A percentile compares a stretch with the other conserved stretches of the same genome.
Conservation (phyloP, 257 asterid species). For the Osmanthus fragrans region DNA sequence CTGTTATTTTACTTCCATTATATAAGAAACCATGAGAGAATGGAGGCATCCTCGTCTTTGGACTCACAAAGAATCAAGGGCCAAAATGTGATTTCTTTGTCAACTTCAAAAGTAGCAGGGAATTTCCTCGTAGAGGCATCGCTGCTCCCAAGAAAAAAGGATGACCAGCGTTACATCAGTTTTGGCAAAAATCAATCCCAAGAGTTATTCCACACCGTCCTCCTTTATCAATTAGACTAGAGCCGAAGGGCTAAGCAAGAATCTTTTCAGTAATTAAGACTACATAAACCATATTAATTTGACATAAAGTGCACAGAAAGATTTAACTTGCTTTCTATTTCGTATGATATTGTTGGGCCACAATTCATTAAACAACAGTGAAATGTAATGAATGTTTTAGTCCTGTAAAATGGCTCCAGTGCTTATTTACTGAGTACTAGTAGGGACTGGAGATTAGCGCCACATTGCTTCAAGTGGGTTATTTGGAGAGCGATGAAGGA, state of each 20-base stretch:
- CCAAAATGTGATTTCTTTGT: background rate
- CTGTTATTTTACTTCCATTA: background rate
- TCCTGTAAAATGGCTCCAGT: background rate
- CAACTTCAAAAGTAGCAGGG: slow-evolving; percentile 11
- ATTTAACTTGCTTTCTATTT: slow-evolving; percentile 8
- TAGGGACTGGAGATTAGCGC: background rate
- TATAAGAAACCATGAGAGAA: background rate
- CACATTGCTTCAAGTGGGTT: background rate
- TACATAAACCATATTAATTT: background rate
- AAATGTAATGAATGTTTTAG: background rate
- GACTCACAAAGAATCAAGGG: slow-evolving; percentile 11
- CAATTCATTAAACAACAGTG: background rate
- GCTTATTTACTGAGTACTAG: background rate
- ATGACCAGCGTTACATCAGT: slow-evolving; percentile 1
- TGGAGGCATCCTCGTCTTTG: slow-evolving; percentile 14
- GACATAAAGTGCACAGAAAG: slow-evolving; percentile 8
- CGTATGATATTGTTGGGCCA: slow-evolving; percentile 5
- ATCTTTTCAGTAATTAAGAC: slow-evolving; percentile 2
- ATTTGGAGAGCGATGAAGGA: background rate
- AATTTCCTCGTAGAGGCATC: slow-evolving; percentile 13
- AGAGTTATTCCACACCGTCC: background rate
- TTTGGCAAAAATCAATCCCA: background rate
- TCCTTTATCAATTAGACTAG: slow-evolving; percentile 8
- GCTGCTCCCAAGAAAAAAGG: slow-evolving; percentile 1
- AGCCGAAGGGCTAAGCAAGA: background rate